These are phyloP conservation scores for Monilinia fructigena DNA, from an alignment of 2,329 filamentous ascomycete genomes.

Conservation along the genomic window DNA sequence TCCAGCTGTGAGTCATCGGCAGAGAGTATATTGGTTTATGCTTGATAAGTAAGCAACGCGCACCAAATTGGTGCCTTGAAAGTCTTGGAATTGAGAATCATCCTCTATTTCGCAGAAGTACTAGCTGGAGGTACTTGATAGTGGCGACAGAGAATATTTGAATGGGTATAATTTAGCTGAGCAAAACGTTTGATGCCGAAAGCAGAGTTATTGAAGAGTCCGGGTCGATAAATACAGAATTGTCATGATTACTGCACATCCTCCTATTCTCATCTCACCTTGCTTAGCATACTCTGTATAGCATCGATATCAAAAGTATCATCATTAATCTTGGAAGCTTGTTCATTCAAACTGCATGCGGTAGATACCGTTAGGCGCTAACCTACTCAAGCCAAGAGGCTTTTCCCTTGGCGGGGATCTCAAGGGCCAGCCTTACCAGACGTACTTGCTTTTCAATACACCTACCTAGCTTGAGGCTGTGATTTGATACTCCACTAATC, in stretches of 20 bases:
- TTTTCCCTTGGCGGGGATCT: not conserved
- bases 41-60: conserved; percentile 8
- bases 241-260: too few relatives aligned
- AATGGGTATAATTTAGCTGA: not conserved
- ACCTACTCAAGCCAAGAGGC: not conserved
- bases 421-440: conserved; percentile 6
- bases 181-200: not conserved
- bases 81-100: not conserved
- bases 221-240: too few relatives aligned
- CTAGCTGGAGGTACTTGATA: too few relatives aligned
- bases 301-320: not conserved
- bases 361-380: conserved; percentile 1
- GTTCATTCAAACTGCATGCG: not conserved
- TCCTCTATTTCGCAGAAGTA: not conserved
- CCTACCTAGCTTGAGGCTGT: not conserved
- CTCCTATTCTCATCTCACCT: too few relatives aligned
- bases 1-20: conserved; percentile 1
- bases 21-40: not conserved
- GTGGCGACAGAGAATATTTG: not conserved
- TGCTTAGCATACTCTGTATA: too few relatives aligned
- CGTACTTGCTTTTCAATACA: not conserved
- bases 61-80: conserved; percentile 6
- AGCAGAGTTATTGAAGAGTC: too few relatives aligned
- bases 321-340: not conserved
- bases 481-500: conserved; percentile 10